These are phyloP conservation scores for Coemansia sp. DNA, from an alignment of 192 early-diverging fungal genomes.

Conservation along the genomic window DNA sequence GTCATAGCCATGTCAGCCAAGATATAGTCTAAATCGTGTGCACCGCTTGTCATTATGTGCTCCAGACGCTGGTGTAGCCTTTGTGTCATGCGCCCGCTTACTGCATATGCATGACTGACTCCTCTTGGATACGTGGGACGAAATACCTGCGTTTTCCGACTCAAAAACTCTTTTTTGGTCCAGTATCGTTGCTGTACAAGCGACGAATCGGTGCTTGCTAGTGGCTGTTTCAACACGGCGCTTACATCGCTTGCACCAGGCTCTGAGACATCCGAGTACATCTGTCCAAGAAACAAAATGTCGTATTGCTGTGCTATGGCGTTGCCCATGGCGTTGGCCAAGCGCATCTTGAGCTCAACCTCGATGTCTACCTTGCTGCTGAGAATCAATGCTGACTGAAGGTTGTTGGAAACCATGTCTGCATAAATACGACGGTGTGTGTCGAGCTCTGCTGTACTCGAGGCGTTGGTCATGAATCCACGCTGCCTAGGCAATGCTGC, in stretches of 20 bases:
- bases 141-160: slow-evolving; percentile 7
- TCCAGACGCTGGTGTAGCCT: slow-evolving; percentile 14
- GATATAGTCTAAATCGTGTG: slow-evolving; percentile 29
- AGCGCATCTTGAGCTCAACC: slow-evolving; percentile 24
- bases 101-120: slow-evolving; percentile 24
- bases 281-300: slow-evolving; percentile 31
- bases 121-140: slow-evolving; percentile 26
- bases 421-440: slow-evolving; percentile 32
- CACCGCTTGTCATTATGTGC: slow-evolving; percentile 17
- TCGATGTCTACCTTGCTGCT: slow-evolving; percentile 26
- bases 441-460: slow-evolving; percentile 19
- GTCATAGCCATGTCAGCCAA: slow-evolving; percentile 33
- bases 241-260: slow-evolving; percentile 5
- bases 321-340: slow-evolving; percentile 20
- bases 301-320: slow-evolving; percentile 6
- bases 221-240: slow-evolving; percentile 16
- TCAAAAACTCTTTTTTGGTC: slow-evolving; percentile 17
- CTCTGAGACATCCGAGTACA: slow-evolving; percentile 20
- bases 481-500: not conserved
- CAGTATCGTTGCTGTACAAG: slow-evolving; percentile 10
- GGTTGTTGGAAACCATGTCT: slow-evolving; percentile 17
- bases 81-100: slow-evolving; percentile 22
- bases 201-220: not conserved
- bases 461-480: not conserved
- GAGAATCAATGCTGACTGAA: slow-evolving; percentile 35